Evolutionary conservation across 352 stramenopile genomes (phyloP), one percentile per base, ranked within the genome.

Genomic region (Globisporangium cederbergense): DNA sequence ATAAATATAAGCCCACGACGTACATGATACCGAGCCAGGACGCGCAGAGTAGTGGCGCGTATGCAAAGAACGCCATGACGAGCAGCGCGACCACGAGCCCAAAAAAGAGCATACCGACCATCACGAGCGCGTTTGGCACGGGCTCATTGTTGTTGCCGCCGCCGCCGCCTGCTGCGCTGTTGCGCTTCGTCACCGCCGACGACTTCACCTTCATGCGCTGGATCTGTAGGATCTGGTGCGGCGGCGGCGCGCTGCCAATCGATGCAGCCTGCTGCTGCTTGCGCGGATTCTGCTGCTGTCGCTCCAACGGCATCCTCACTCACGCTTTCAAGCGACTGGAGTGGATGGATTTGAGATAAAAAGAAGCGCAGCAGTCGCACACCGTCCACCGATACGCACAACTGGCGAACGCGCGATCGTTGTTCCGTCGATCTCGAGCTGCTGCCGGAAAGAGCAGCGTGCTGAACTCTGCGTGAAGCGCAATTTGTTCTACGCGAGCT

Each of bases 11-110:
- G 4, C 77, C 80, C 40, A 95, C 83, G 62, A 95, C 78, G 65
- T 95, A 93, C 65, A 92, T 72, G 58, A 95, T 88, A 38, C 79
- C 86, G 60, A 91, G 71, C 79, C 82, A 93, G 10, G 82, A 92
- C 49, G 79, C 82, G 56, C 86, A 95, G 34, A 95, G 67, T 47
- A 95, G 71, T 32, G 86, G 86, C 38, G 86, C 86, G 54, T 88
- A 90, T 60, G 84, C 79, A 47, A 95, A 91, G 71, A 95, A 93
- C 25, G 82, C 86, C 74, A 95, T 84, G 56, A 95, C 64, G 16
- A 89, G 67, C 30, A 93, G 78, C 45, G 73, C 74, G 16, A 91
- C 16, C 20, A 93, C 56, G 52, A 95, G 68, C 1, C 77, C 75
- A 10, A 81, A 75, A 54, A 93, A 86, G 34, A 93, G 72, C 72